Percentiles rank a stretch among this genome's conserved stretches.
These are phyloP conservation scores for Williopsis jadinii DNA, from an alignment of 1,139 yeast species.

Conservation along the genomic window DNA sequence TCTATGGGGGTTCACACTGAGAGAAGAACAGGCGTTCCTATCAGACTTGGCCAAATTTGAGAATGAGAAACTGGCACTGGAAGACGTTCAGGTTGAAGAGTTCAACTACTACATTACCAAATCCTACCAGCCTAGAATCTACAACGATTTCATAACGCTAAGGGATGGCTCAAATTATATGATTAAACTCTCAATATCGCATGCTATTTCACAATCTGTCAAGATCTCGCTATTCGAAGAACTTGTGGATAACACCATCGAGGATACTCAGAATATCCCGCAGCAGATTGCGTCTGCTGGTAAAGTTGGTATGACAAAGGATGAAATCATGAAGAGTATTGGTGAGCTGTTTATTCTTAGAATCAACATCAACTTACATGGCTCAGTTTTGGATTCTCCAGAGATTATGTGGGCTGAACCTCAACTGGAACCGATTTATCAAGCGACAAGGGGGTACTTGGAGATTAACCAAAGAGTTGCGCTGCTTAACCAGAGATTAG, in stretches of 20 bases:
- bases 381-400: slow-evolving; percentile 92
- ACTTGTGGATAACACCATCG: slow-evolving; percentile 90
- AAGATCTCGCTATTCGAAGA: slow-evolving; percentile 93
- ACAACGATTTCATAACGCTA: slow-evolving; percentile 88
- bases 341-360: slow-evolving; percentile 91
- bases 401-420: slow-evolving; percentile 99
- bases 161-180: slow-evolving; percentile 88
- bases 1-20: slow-evolving; percentile 86
- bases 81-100: slow-evolving; percentile 90
- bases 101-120: slow-evolving; percentile 90
- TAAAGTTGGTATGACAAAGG: slow-evolving; percentile 88
- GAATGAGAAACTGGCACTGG: slow-evolving; percentile 80
- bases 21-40: slow-evolving; percentile 79
- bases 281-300: slow-evolving; percentile 93
- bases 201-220: slow-evolving; percentile 88
- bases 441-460: slow-evolving; percentile 89
- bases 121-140: slow-evolving; percentile 90
- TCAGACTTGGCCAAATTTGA: slow-evolving; percentile 83
- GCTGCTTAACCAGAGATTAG: slow-evolving; percentile 80
- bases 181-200: slow-evolving; percentile 83
- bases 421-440: slow-evolving; percentile 92
- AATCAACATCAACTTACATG: slow-evolving; percentile 87
- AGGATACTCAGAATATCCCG: slow-evolving; percentile 94
- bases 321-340: slow-evolving; percentile 91
- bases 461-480: slow-evolving; percentile 89